Evolutionary conservation across 164 flowering plant species (phyloP), one percentile per base, ranked within the genome.

Genomic region (grape (Vitis vinifera)): DNA sequence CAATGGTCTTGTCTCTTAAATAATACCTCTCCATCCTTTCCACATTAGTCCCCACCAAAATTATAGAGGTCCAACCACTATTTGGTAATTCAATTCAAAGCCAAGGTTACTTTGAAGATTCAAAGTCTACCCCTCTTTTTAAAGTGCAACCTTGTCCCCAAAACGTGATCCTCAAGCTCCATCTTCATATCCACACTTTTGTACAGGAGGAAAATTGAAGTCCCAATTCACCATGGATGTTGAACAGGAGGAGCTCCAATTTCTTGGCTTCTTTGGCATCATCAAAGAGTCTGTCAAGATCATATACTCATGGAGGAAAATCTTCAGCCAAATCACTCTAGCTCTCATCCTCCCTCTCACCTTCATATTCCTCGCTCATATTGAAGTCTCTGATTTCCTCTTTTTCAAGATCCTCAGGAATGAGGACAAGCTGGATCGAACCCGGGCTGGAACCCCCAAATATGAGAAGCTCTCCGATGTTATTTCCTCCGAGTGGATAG

Each of bases 271-370:
- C 67, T 63, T 64, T 14, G 79, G 75, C 44, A 76, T 76, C 68
- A 52, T 58, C 58, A 62, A 60, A 19, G 77, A 79, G 52, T 63
- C 82, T 51, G 62, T 48, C 68, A 79, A 76, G 27, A 31, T 79
- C 70, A 73, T 76, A 50, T 51, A 51, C 62, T 59, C 77, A 63
- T 70, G 75, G 77, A 59, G 64, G 27, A 76, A 73, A 50, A 69
- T 79, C 68, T 79, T 73, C 77, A 64, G 60, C 73, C 69, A 75
- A 55, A 73, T 79, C 65, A 67, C 79, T 0, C 65, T 79, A 0
- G 23, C 75, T 14, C 51, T 79, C 13, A 73, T 79, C 65, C 73
- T 79, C 69, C 79, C 82, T 12, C 74, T 73, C 72, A 59, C 77
- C 44, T 59, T 79, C 75, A 68, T 76, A 62, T 73, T 59, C 79